Evolutionary conservation across 805 yeast genomes (phyloP), one percentile per base, ranked within the genome.

Genomic region (Kluyveromyces nonfermentans): DNA sequence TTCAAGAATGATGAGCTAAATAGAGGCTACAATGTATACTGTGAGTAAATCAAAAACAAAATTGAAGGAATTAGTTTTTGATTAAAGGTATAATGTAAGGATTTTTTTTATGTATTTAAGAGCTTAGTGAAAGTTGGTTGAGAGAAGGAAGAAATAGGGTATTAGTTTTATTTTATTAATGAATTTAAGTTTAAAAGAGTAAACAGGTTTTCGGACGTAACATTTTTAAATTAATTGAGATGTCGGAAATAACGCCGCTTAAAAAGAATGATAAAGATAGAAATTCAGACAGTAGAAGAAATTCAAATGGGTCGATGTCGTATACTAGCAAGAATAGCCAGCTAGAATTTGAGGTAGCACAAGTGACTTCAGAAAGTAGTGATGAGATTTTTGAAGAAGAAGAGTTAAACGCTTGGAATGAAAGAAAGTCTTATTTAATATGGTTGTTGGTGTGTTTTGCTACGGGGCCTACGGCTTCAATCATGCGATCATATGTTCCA

Each of bases 401-500:
- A 25, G 30, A 25, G 12, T 25, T 33, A n/a, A 14, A 8, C 9
- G 16, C 25, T 6, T 59, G 62, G 60, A 45, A 42, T 16, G 50
- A 48, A 36, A 55, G 49, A 35, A 47, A 51, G 5, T 47, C 54
- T 5, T 63, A 50, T 41, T 42, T 61, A 18, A 49, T 67, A 12
- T 69, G 73, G 73, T 50, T 69, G 2, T 50, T 66, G 5, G 45
- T 69, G 6, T 67, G 72, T 45, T 68, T 60, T 47, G 52, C 68
- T 3, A 68, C 72, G 1, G 73, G 73, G 1, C 72, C 72, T 1
- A 70, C 66, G 0, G 61, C 71, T 1, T 62, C 71, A 7, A 66
- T 69, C 71, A 45, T 64, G 4, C 55, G 69, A 42, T 59, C 70
- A 1, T 69, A 69, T 46, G 65, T 69, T 16, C 70, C 72, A 7